A percentile compares a stretch with the other conserved stretches of the same genome.
These are phyloP conservation scores for Sordariomycetes sp. DNA, from an alignment of 2,329 filamentous ascomycete species.

Conservation along the genomic window DNA sequence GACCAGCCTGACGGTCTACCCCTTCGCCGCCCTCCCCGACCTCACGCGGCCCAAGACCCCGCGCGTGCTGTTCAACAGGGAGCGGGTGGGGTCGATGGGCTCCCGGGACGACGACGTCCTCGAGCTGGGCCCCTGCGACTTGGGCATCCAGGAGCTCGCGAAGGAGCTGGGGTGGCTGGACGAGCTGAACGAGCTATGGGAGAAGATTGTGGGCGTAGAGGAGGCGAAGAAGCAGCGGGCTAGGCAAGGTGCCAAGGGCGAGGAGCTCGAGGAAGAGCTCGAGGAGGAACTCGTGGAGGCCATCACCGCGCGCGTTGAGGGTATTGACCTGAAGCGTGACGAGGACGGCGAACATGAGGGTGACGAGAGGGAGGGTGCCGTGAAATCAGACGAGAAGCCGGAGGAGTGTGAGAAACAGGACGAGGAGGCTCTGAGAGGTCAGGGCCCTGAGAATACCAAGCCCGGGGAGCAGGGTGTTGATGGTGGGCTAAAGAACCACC, in stretches of 20 bases:
- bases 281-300: slow-evolving; percentile 33
- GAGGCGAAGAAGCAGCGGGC: slow-evolving; percentile 38
- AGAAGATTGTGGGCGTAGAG: slow-evolving; percentile 50
- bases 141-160: slow-evolving; percentile 68
- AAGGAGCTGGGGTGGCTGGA: slow-evolving; percentile 73
- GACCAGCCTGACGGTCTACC: slow-evolving; percentile 78
- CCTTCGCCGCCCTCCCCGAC: slow-evolving; percentile 73
- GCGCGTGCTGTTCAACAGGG: slow-evolving; percentile 77
- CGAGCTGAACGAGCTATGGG: slow-evolving; percentile 72
- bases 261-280: slow-evolving; percentile 19
- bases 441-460: background rate
- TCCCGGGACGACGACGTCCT: slow-evolving; percentile 74
- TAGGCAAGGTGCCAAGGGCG: slow-evolving; percentile 16
- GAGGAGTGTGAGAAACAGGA: background rate
- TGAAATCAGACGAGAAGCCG: background rate
- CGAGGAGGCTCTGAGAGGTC: background rate
- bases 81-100: slow-evolving; percentile 72
- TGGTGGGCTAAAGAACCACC: background rate
- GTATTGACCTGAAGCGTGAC: slow-evolving; percentile 18
- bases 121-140: slow-evolving; percentile 72
- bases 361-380: background rate
- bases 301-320: slow-evolving; percentile 23
- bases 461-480: background rate
- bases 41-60: slow-evolving; percentile 53
- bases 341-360: slow-evolving; percentile 4